Base-by-base conservation (phyloP, 108 stramenopile species). In the Conticribra guillardii region DNA sequence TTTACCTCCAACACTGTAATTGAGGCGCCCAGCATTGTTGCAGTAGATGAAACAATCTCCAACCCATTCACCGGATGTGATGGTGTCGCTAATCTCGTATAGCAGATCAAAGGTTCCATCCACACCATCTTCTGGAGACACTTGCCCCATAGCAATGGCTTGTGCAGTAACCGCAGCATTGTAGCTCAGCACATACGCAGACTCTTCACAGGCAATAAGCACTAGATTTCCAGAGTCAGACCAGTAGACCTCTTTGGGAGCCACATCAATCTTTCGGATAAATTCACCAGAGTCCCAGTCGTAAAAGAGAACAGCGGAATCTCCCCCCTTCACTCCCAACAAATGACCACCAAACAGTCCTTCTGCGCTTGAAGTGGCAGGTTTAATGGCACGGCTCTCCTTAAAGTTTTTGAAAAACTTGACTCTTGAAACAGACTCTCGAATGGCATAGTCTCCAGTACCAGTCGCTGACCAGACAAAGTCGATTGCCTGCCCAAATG, bases 1-100 rank as follows among this genome's bases (percentile, higher is more conserved):
- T 67, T 98, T 90, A 17, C 99, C 98, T 55, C 98, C 99, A 49
- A 99, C 97, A 71, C 93, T 96, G 86, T 99, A 99, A 70, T 96
- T 96, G 57, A 99, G 90, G 31, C 96, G 88, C 24, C 90, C 91
- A 17, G 71, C 74, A 62, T 82, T 82, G 83, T 96, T 98, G 59
- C 96, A 90, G 89, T 92, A 99, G 54, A 99, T 94, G 86, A 99
- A 98, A 87, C 98, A 98, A 67, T 98, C 99, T 15, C 99, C 99
- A 31, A 98, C 97, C 99, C 99, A 99, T 79, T 96, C 89, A 51
- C 97, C 99, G 45, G 95, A 94, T 22, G 86, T 86, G 72, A 98
- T 93, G 54, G 74, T 92, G 60, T 99, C 97, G 26, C 67, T 74
- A 61, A 98, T 92, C 78, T 98, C 96, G 71, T 89, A 94, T 52